A percentile compares a stretch with the other conserved stretches of the same genome.
Evolutionary conservation across 495 filamentous ascomycete genomes (phyloP).

Genomic region (Neurospora intermedia): DNA sequence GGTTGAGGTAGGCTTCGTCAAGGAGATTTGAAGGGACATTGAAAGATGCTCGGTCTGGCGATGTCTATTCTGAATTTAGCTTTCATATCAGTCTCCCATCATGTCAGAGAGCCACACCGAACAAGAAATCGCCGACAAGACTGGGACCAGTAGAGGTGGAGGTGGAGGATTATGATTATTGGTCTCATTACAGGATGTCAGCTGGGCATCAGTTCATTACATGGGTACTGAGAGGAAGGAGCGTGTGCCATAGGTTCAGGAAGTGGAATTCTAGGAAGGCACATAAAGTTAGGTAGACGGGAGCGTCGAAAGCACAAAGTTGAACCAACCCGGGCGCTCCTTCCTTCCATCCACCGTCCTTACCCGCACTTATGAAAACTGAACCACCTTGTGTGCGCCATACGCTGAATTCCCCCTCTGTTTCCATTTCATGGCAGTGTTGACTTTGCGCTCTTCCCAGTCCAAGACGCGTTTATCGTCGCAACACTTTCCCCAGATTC

Average conservation of each 20-base stretch:
- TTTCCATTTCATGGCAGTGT: background rate
- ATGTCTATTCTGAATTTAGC: background rate
- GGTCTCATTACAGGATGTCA: background rate
- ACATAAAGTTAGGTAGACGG: background rate
- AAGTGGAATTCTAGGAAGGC: background rate
- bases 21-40: slow-evolving; percentile 39
- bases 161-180: background rate
- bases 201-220: background rate
- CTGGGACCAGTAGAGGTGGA: background rate
- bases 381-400: too few relatives aligned
- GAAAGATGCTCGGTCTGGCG: background rate
- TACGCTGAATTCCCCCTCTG: background rate
- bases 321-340: background rate
- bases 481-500: background rate
- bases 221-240: background rate
- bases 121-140: background rate
- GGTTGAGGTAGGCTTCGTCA: slow-evolving; percentile 62
- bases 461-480: background rate
- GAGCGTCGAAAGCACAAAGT: background rate
- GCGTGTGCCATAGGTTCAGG: background rate
- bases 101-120: background rate
- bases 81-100: background rate
- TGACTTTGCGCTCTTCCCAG: background rate
- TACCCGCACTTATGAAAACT: background rate
- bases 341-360: background rate